These are phyloP conservation scores for Albophoma yamanashiensis DNA, from an alignment of 2,329 filamentous ascomycete genomes.

Conservation along the genomic window DNA sequence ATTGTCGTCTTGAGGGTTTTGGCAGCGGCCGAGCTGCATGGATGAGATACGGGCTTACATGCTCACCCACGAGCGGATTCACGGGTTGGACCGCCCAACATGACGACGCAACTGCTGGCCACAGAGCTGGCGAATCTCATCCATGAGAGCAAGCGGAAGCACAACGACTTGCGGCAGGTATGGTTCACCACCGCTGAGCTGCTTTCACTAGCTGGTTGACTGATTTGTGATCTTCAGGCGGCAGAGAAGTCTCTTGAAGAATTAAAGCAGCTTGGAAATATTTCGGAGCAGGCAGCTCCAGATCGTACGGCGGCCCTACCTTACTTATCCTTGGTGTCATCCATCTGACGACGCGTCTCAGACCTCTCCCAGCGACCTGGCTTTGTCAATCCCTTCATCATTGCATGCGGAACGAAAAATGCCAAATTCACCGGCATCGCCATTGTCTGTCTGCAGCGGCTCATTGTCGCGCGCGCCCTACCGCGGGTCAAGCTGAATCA, in stretches of 20 bases:
- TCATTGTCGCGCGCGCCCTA: slow-evolving; percentile 73
- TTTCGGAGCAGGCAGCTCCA: slow-evolving; percentile 25
- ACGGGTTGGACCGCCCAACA: slow-evolving; percentile 32
- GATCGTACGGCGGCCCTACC: slow-evolving; percentile 17
- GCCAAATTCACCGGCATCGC: slow-evolving; percentile 81
- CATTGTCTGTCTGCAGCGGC: slow-evolving; percentile 77
- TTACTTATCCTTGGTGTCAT: background rate
- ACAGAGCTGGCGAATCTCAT: slow-evolving; percentile 84
- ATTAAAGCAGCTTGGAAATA: slow-evolving; percentile 45
- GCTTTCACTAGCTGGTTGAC: background rate
- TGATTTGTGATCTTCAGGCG: slow-evolving; percentile 42
- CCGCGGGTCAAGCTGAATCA: slow-evolving; percentile 72
- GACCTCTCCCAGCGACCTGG: slow-evolving; percentile 72
- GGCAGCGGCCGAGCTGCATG: slow-evolving; percentile 13
- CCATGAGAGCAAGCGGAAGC: slow-evolving; percentile 91
- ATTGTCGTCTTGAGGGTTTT: background rate
- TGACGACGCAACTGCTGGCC: slow-evolving; percentile 85
- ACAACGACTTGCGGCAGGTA: slow-evolving; percentile 78
- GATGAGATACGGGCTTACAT: slow-evolving; percentile 9
- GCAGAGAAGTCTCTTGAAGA: slow-evolving; percentile 91
- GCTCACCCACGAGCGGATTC: slow-evolving; percentile 13
- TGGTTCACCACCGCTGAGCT: slow-evolving; percentile 13
- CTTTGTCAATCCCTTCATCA: slow-evolving; percentile 88
- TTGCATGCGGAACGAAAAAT: slow-evolving; percentile 86
- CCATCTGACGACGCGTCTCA: slow-evolving; percentile 23